A percentile compares a stretch with the other conserved stretches of the same genome.
Evolutionary conservation across 2,329 filamentous ascomycete species (phyloP).

Genomic region (Ceratocystis cubensis): DNA sequence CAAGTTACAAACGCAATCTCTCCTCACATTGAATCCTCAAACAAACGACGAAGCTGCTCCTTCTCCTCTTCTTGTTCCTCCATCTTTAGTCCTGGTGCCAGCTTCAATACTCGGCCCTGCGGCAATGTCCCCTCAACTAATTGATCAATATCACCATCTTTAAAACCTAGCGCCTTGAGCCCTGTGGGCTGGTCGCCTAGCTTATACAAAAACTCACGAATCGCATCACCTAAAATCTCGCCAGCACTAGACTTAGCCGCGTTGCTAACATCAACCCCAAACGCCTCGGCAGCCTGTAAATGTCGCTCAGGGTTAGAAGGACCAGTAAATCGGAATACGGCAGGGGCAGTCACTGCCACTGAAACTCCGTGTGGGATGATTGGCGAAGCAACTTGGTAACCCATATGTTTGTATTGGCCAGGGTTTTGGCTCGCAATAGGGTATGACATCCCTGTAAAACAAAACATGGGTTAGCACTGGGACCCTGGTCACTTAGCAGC

Average conservation of each 20-base stretch:
- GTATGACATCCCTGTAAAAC: slow-evolving; percentile 69
- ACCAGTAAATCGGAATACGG: slow-evolving; percentile 87
- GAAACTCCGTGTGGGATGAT: slow-evolving; percentile 95
- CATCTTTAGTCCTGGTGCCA: slow-evolving; percentile 68
- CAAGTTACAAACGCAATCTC: too few relatives aligned
- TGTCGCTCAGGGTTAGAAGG: slow-evolving; percentile 88
- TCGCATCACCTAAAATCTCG: slow-evolving; percentile 71
- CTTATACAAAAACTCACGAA: slow-evolving; percentile 66
- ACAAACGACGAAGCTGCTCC: slow-evolving; percentile 56
- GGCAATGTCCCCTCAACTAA: slow-evolving; percentile 92
- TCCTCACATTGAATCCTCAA: slow-evolving; percentile 38
- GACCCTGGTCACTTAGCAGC: not conserved
- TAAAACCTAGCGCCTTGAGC: slow-evolving; percentile 72
- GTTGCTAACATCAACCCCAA: slow-evolving; percentile 78
- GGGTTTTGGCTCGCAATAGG: slow-evolving; percentile 94
- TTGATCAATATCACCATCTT: slow-evolving; percentile 58
- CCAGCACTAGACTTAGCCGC: slow-evolving; percentile 85
- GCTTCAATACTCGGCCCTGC: slow-evolving; percentile 77
- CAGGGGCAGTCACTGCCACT: slow-evolving; percentile 83
- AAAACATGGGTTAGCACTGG: not conserved
- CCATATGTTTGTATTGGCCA: slow-evolving; percentile 64
- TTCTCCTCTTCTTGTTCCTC: slow-evolving; percentile 53
- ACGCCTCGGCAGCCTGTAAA: slow-evolving; percentile 74
- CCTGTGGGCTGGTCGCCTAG: slow-evolving; percentile 86
- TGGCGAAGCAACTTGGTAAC: slow-evolving; percentile 63